Conservation (phyloP, 2,329 filamentous ascomycete species). For the Cladosporium sphaerospermum region DNA sequence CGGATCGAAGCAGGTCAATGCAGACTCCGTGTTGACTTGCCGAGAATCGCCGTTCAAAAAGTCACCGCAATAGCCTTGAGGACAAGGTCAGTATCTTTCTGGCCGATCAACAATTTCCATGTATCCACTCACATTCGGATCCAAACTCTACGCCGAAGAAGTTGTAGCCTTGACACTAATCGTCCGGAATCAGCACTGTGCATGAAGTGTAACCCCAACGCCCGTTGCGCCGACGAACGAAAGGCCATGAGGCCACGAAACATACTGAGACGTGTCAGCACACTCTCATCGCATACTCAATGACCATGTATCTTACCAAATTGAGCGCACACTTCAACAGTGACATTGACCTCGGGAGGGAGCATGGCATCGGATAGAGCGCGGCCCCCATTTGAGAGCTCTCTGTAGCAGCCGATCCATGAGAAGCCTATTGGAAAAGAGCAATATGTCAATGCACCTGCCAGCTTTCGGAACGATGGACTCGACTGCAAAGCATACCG, state of each 20-base stretch:
- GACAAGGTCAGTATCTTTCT: background rate
- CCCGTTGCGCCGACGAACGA: background rate
- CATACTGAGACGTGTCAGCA: background rate
- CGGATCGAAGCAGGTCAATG: slow-evolving; percentile 1
- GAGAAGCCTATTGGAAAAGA: background rate
- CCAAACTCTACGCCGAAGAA: slow-evolving; percentile 6
- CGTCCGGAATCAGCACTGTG: background rate
- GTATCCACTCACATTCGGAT: background rate
- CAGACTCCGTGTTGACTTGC: slow-evolving; percentile 2
- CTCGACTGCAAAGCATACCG: background rate
- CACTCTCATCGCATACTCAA: background rate
- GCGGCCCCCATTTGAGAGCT: background rate
- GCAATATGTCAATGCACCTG: background rate
- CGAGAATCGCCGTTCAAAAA: background rate
- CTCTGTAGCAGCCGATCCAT: slow-evolving; percentile 6
- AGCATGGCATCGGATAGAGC: background rate
- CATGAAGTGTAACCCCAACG: too few species aligned
- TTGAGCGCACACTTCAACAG: background rate
- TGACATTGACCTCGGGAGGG: background rate
- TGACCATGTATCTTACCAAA: background rate
- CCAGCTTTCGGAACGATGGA: background rate
- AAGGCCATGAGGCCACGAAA: background rate
- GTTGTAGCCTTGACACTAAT: slow-evolving; percentile 1
- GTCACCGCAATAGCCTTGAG: slow-evolving; percentile 5
- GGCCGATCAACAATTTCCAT: too few species aligned